Conservation (phyloP, 1,284 basidiomycete species). For the Neonothopanus nambi region DNA sequence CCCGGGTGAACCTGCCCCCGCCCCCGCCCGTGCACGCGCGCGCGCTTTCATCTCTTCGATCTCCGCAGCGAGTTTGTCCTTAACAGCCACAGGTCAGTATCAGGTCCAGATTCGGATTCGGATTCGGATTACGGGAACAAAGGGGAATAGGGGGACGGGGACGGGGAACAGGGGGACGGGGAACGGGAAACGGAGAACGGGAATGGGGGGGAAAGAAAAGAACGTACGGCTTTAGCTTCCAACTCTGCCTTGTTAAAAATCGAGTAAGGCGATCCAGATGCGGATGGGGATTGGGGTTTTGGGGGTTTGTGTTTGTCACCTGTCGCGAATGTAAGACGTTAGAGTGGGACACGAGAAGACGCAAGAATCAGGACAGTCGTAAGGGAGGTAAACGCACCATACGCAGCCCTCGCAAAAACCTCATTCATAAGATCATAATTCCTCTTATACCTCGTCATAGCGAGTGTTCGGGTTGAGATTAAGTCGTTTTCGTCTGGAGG, state of each 20-base stretch:
- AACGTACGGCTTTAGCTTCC: constrained; percentile 57
- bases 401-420: constrained; percentile 71
- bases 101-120: no score
- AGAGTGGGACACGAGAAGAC: neutral
- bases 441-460: constrained; percentile 68
- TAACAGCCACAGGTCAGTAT: neutral
- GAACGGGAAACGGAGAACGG: neutral
- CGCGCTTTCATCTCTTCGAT: constrained; percentile 44
- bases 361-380: neutral
- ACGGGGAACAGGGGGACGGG: neutral
- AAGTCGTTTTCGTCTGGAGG: constrained; percentile 64
- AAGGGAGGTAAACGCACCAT: constrained; percentile 42
- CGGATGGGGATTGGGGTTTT: no score
- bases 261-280: constrained; percentile 48
- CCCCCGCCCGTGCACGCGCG: constrained; percentile 30
- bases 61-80: constrained; percentile 51
- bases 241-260: constrained; percentile 62
- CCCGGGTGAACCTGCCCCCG: neutral
- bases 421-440: constrained; percentile 84
- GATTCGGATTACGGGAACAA: no score
- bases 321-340: constrained; percentile 24
- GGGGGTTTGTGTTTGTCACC: constrained; percentile 45
- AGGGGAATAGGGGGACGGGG: no score
- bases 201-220: neutral
- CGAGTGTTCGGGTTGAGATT: constrained; percentile 70